Base-by-base conservation (phyloP, 2,329 filamentous ascomycete genomes). In the Fusarium pininemorale region DNA sequence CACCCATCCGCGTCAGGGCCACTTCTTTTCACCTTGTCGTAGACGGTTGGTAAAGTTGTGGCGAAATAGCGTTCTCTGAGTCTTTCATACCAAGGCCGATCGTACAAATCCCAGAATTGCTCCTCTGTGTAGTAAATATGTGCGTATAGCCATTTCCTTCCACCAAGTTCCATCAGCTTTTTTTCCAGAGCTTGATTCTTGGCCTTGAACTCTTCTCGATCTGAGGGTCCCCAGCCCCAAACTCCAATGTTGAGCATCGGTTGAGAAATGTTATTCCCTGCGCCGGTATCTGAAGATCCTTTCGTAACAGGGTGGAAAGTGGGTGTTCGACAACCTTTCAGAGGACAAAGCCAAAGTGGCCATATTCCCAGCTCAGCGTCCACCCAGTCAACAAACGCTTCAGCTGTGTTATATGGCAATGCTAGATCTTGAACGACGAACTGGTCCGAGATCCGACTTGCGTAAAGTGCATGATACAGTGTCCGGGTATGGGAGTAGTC, bases 71-170 rank as follows among this genome's bases (percentile, higher is more conserved):
- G 91, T 22, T 75, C 62, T n/a, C 91, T 83, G 68, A 93, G 82
- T 0, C 75, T 81, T 42, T 92, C 86, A 76, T 93, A 93, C 85
- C 85, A 88, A 14, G 80, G 73, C 26, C 83, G 81, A 71, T 90
- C 86, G 75, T 93, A 92, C 24, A 89, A 82, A 15, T 81, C 75
- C 90, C 90, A 92, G 80, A 92, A 93, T 75, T 91, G 89, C 0
- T 86, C 82, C 72, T 93, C 88, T 2, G 87, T 87, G 79, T 95
- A 95, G 81, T 94, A 95, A 0, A 92, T 91, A 75, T 94, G 92
- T 2, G 93, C 93, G 79, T 96, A 96, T 6, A 96, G 83, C 91
- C 93, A 95, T 82, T 96, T 96, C 83, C 92, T 89, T 1, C 93
- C 94, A 18, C 90, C 90, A 0, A 95, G 85, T 48, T 89, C 86